Evolutionary conservation across 352 stramenopile genomes (phyloP).

Genomic region (Nothophytophthora sp.): DNA sequence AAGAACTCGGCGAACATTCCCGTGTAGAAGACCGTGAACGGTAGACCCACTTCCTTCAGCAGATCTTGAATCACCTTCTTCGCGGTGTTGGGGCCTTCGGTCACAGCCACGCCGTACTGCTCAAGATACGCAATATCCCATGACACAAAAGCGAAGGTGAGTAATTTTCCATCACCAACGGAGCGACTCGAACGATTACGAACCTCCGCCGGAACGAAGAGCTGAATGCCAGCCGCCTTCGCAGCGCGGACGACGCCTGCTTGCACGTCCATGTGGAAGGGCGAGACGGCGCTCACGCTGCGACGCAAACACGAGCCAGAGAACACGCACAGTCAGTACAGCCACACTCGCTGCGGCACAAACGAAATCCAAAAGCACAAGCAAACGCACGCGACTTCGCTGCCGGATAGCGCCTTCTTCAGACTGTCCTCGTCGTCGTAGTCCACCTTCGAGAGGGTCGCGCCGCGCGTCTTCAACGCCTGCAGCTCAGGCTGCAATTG

Average conservation of each 20-base stretch:
- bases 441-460: constrained; percentile 16
- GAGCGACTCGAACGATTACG: neutral
- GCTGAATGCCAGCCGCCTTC: constrained; percentile 25
- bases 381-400: constrained; percentile 13
- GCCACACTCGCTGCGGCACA: too few relatives aligned
- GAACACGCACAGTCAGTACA: too few relatives aligned
- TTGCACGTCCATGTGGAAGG: constrained; percentile 13
- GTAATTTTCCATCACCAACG: neutral
- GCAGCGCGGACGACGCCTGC: constrained; percentile 4
- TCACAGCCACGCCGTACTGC: constrained; percentile 13
- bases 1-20: constrained; percentile 18
- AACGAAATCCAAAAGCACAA: neutral
- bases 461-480: constrained; percentile 26
- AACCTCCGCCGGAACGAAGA: constrained; percentile 25
- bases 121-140: too few relatives aligned
- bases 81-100: constrained; percentile 11
- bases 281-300: constrained; percentile 9
- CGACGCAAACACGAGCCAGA: too few relatives aligned
- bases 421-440: constrained; percentile 20
- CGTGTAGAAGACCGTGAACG: constrained; percentile 20
- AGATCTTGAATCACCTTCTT: constrained; percentile 21
- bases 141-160: too few relatives aligned
- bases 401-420: constrained; percentile 20
- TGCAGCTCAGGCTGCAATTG: too few relatives aligned
- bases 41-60: constrained; percentile 11